These are phyloP conservation scores for Cladosporium sp. DNA, from an alignment of 2,329 filamentous ascomycete genomes.

Conservation along the genomic window DNA sequence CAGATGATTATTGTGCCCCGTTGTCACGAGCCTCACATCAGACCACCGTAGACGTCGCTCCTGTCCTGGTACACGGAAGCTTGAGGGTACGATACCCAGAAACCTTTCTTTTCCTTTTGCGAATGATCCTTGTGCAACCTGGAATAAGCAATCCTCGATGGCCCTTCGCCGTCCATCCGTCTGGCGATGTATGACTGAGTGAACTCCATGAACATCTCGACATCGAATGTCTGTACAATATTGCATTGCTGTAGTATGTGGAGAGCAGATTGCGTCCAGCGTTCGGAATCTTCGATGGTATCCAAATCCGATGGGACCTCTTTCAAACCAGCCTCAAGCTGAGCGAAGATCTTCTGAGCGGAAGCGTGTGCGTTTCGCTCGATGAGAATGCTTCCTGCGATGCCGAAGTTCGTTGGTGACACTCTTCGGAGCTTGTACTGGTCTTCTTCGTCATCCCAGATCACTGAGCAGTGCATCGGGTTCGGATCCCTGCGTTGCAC, in stretches of 20 bases:
- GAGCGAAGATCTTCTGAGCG: constrained; percentile 4
- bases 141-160: constrained; percentile 13
- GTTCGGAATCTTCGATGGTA: constrained; percentile 6
- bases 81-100: constrained; percentile 11
- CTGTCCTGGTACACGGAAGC: not conserved
- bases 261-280: constrained; percentile 15
- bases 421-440: constrained; percentile 8
- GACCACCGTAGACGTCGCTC: constrained; percentile 4
- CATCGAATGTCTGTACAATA: constrained; percentile 14
- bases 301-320: not conserved
- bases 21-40: not conserved
- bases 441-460: constrained; percentile 3
- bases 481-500: constrained; percentile 11
- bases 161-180: constrained; percentile 13
- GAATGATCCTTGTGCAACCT: constrained; percentile 8
- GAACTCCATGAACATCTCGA: constrained; percentile 19
- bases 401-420: constrained; percentile 11
- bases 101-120: constrained; percentile 13
- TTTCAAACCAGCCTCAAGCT: constrained; percentile 12
- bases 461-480: constrained; percentile 14
- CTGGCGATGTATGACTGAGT: constrained; percentile 16
- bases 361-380: constrained; percentile 11
- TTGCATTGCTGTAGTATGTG: constrained; percentile 14
- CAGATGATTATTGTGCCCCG: not conserved
- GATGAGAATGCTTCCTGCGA: constrained; percentile 19